These are phyloP conservation scores for Candida fluviatilis DNA, from an alignment of 805 yeast genomes.

Conservation along the genomic window DNA sequence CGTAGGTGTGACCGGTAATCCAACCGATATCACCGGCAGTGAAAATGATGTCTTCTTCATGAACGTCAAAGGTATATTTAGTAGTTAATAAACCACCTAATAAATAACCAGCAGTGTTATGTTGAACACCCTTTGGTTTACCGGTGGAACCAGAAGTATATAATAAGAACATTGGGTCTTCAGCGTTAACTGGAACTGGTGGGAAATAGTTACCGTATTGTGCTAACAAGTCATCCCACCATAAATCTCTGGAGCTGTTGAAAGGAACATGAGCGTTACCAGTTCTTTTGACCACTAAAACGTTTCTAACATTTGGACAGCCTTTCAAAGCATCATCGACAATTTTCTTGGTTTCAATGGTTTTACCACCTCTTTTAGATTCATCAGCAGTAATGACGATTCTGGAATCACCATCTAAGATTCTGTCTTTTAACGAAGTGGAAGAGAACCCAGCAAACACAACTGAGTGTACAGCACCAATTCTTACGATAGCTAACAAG, in stretches of 20 bases:
- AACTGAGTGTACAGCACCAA: constrained; percentile 96
- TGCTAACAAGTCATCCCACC: constrained; percentile 91
- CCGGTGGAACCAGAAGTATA: constrained; percentile 99
- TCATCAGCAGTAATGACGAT: constrained; percentile 93
- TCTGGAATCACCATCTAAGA: constrained; percentile 79
- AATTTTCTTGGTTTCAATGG: constrained; percentile 85
- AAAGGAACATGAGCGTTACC: constrained; percentile 70
- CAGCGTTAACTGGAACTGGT: constrained; percentile 81
- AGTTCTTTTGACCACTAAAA: constrained; percentile 85
- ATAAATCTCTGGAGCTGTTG: constrained; percentile 77
- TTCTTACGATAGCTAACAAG: constrained; percentile 87
- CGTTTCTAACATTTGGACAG: constrained; percentile 74
- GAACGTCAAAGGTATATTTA: constrained; percentile 90
- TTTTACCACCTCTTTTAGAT: constrained; percentile 93
- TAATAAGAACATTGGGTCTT: constrained; percentile 92
- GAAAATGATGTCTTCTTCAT: constrained; percentile 80
- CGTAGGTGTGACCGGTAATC: constrained; percentile 98
- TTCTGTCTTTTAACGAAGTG: constrained; percentile 87
- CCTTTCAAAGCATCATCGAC: constrained; percentile 89
- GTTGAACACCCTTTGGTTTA: constrained; percentile 97
- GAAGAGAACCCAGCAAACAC: constrained; percentile 96
- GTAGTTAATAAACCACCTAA: constrained; percentile 91
- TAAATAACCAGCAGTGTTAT: constrained; percentile 90
- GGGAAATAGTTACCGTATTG: constrained; percentile 84
- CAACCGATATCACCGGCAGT: constrained; percentile 99